These are phyloP conservation scores for Kodamaea neixiangensis DNA, from an alignment of 805 yeast species.

Conservation along the genomic window DNA sequence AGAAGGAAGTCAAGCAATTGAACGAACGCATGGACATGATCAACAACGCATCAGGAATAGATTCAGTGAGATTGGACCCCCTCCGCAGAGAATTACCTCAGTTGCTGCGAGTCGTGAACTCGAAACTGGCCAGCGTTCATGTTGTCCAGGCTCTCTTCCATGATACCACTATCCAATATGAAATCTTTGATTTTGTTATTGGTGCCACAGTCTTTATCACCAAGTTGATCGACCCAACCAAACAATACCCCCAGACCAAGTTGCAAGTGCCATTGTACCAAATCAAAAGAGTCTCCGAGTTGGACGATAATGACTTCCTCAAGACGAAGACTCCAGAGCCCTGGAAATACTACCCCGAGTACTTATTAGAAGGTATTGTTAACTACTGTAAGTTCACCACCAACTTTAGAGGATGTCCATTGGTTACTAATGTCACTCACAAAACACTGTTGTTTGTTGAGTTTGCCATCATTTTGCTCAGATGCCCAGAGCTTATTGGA, in stretches of 20 bases:
- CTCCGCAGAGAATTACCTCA: slow-evolving; percentile 48
- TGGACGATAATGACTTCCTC: slow-evolving; percentile 73
- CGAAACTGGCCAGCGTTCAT: slow-evolving; percentile 47
- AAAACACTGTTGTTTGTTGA: slow-evolving; percentile 64
- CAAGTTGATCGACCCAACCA: slow-evolving; percentile 71
- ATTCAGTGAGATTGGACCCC: slow-evolving; percentile 26
- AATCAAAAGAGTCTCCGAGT: slow-evolving; percentile 61
- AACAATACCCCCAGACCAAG: slow-evolving; percentile 55
- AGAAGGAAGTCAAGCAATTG: slow-evolving; percentile 48
- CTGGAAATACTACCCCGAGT: slow-evolving; percentile 85
- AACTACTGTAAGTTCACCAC: slow-evolving; percentile 67
- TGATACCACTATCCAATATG: slow-evolving; percentile 58
- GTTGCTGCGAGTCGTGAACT: slow-evolving; percentile 38
- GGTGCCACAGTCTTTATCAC: slow-evolving; percentile 76
- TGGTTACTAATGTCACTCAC: slow-evolving; percentile 48
- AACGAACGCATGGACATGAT: slow-evolving; percentile 51
- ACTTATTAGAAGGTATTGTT: slow-evolving; percentile 76
- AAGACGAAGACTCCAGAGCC: slow-evolving; percentile 68
- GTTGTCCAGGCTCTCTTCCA: slow-evolving; percentile 65
- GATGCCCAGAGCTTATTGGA: slow-evolving; percentile 83
- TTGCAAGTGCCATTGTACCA: slow-evolving; percentile 57
- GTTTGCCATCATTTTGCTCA: slow-evolving; percentile 68
- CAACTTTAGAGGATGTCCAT: slow-evolving; percentile 55
- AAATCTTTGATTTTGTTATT: slow-evolving; percentile 72
- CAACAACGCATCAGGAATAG: slow-evolving; percentile 33